phyloP scores from a whole-genome alignment of 495 filamentous ascomycete genomes.

The Astrothelium macrocarpum region DNA sequence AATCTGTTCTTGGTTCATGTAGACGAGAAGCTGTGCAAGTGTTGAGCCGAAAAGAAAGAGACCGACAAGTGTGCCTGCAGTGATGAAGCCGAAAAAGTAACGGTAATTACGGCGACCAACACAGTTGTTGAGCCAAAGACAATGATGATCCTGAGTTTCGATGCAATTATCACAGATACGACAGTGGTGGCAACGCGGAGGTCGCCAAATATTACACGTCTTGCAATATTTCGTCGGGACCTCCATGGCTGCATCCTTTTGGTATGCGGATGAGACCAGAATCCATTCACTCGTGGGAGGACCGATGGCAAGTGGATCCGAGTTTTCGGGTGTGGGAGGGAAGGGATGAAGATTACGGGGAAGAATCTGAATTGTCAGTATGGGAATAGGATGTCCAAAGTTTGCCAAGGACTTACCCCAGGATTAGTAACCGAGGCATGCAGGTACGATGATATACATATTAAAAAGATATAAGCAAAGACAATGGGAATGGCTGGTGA shows the following conservation, averaged over 20 bases:
- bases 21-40: slow-evolving; percentile 69
- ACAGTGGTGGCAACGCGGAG: slow-evolving; percentile 90
- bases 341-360: slow-evolving; percentile 73
- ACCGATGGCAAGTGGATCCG: slow-evolving; percentile 69
- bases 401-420: slow-evolving; percentile 53
- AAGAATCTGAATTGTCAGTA: slow-evolving; percentile 48
- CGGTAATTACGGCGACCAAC: slow-evolving; percentile 96
- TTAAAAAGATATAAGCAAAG: slow-evolving; percentile 80
- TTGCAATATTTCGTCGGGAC: slow-evolving; percentile 97
- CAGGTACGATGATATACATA: slow-evolving; percentile 86
- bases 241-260: slow-evolving; percentile 75
- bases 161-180: slow-evolving; percentile 94
- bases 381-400: slow-evolving; percentile 18
- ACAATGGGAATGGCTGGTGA: slow-evolving; percentile 86
- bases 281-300: slow-evolving; percentile 87
- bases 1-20: slow-evolving; percentile 47
- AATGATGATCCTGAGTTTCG: slow-evolving; percentile 97
- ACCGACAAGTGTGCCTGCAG: slow-evolving; percentile 60
- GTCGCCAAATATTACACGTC: slow-evolving; percentile 92
- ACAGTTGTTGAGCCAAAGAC: slow-evolving; percentile 98
- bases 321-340: slow-evolving; percentile 47
- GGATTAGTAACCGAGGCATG: slow-evolving; percentile 88
- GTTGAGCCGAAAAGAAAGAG: slow-evolving; percentile 66
- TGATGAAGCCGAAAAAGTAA: slow-evolving; percentile 89
- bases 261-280: slow-evolving; percentile 68